Evolutionary conservation across 345 rosid species (phyloP).

Genomic region (Carallia brachiata): DNA sequence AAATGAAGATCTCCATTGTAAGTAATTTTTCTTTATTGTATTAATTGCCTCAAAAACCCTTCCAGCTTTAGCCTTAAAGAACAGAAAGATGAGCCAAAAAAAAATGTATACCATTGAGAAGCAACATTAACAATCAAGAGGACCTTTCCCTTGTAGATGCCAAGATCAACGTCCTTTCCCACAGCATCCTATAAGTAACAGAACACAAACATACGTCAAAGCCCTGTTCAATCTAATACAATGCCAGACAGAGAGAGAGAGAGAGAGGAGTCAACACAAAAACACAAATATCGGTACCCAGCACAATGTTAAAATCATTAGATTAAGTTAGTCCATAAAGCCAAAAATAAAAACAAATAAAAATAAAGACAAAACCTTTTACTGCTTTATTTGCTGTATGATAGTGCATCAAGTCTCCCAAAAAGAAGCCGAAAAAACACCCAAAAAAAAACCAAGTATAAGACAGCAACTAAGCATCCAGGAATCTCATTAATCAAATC

Average conservation of each 20-base stretch:
- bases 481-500: not conserved
- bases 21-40: no score
- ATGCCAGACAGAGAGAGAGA: no score
- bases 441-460: not conserved
- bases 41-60: no score
- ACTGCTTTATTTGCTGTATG: no score
- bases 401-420: not conserved
- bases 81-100: constrained; percentile 1
- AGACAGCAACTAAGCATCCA: not conserved
- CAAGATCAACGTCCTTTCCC: constrained; percentile 71
- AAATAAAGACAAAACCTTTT: no score
- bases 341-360: no score
- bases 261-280: no score
- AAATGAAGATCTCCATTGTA: no score
- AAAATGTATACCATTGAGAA: constrained; percentile 65
- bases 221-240: no score
- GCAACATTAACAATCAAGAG: constrained; percentile 95
- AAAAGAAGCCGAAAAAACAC: not conserved
- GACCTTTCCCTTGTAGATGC: constrained; percentile 80
- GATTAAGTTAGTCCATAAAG: no score
- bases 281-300: no score
- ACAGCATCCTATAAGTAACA: constrained; percentile 59
- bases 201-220: not conserved
- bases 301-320: no score
- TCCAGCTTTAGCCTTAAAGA: not conserved